phyloP scores from a whole-genome alignment of 2,329 filamentous ascomycete species.

The Fusarium xyrophilum region DNA sequence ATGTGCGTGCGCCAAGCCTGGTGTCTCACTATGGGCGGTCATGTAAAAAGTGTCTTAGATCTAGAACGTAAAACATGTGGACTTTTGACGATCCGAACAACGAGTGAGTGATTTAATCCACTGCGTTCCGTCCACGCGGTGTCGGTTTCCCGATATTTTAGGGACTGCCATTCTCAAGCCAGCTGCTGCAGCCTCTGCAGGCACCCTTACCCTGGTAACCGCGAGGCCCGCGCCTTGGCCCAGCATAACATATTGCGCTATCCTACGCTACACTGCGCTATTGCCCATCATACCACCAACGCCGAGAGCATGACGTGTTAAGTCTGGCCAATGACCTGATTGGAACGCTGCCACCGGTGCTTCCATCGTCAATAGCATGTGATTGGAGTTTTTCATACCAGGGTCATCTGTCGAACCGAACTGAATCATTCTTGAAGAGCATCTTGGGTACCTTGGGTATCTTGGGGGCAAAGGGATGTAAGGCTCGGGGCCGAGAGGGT shows the following conservation, averaged over 20 bases:
- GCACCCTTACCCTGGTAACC: background rate
- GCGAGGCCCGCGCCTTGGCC: background rate
- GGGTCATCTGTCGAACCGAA: background rate
- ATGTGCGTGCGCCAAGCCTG: background rate
- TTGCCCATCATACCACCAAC: background rate
- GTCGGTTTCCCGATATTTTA: background rate
- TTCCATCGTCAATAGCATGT: background rate
- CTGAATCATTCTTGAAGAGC: background rate
- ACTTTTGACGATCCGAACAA: background rate
- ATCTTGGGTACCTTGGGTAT: background rate
- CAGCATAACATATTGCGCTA: background rate
- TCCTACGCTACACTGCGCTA: background rate
- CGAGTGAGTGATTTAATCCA: slow-evolving; percentile 1
- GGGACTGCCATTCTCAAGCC: background rate
- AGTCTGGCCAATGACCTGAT: background rate
- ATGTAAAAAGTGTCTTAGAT: background rate
- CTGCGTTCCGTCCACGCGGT: background rate
- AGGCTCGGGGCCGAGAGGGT: accelerated
- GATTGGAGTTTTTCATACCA: background rate
- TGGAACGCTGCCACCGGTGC: background rate
- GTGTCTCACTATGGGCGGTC: background rate
- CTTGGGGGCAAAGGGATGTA: accelerated
- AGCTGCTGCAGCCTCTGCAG: background rate
- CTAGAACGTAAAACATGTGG: background rate
- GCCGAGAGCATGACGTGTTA: background rate